These are phyloP conservation scores for Coemansia sp. DNA, from an alignment of 192 early-diverging fungal genomes.

Conservation along the genomic window DNA sequence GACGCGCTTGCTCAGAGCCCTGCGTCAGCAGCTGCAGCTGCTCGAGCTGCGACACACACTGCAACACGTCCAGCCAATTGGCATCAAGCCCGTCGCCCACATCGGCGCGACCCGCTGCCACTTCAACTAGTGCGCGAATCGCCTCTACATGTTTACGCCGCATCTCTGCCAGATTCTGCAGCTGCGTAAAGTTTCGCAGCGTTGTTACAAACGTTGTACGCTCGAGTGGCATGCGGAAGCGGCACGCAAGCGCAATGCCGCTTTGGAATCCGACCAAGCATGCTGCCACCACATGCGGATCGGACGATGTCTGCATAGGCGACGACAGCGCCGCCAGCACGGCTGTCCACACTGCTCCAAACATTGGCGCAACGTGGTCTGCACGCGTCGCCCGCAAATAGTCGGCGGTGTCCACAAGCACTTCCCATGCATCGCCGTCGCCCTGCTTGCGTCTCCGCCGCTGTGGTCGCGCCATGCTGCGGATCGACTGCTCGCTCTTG, in stretches of 20 bases:
- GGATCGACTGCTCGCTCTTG: constrained; percentile 71
- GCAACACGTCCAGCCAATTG: constrained; percentile 82
- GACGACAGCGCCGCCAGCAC: constrained; percentile 78
- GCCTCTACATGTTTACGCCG: constrained; percentile 89
- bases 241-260: constrained; percentile 75
- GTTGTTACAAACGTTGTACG: constrained; percentile 90
- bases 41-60: constrained; percentile 84
- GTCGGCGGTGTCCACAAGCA: constrained; percentile 54
- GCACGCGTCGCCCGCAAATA: constrained; percentile 72
- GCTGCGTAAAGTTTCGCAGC: constrained; percentile 81
- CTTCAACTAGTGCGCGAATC: constrained; percentile 79
- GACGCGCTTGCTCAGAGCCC: constrained; percentile 23
- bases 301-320: constrained; percentile 82
- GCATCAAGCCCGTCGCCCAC: constrained; percentile 66
- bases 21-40: constrained; percentile 70
- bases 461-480: constrained; percentile 59
- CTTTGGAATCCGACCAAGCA: constrained; percentile 79
- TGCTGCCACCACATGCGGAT: constrained; percentile 66
- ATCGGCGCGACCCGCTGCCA: constrained; percentile 60
- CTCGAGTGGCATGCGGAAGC: constrained; percentile 88
- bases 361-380: constrained; percentile 91
- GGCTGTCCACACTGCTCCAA: constrained; percentile 87
- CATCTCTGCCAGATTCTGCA: constrained; percentile 83
- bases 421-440: constrained; percentile 15
- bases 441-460: constrained; percentile 18